Evolutionary conservation across 208 protist species (phyloP), one percentile per base, ranked within the genome.

Genomic region (Acanthamoeba rhysodes): DNA sequence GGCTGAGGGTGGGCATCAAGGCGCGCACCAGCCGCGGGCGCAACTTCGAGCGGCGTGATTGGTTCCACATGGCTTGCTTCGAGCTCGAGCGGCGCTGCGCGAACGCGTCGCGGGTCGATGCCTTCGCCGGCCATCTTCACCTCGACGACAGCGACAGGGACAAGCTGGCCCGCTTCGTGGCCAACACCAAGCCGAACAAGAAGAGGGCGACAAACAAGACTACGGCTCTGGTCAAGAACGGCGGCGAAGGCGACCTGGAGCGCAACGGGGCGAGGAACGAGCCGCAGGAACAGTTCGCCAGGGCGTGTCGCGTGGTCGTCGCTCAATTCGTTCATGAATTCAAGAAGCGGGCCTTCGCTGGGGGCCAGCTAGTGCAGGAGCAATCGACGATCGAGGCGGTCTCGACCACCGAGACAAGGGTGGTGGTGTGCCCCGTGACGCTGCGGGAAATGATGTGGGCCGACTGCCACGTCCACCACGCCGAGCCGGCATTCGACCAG

Each of bases 31-130:
- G 10, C 2, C 50, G 84, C 10, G 55, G 57, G 27, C 29, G 5
- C 29, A n/a, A 68, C n/a, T 76, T 32, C 88, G 62, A 20, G 20
- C 22, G n/a, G 34, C 12, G 88, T 62, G 90, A 88, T n/a, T 94
- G 90, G 90, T 94, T 62, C 29, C 84, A 90, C 84, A 37, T 90
- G 41, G 50, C 84, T 27, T 90, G 84, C 84, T 90, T 90, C 53
- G 50, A 90, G 18, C 37, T 34, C 22, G 84, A 45, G 27, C 84
- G 32, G 20, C 37, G 50, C 50, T 27, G n/a, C 20, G 84, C 29
- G 18, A 16, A 10, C 27, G 32, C 1, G 1, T 50, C 48, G 48
- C 20, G 27, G 20, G 41, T 68, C 29, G 84, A 66, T 2, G 32
- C 45, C 50, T 90, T 90, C 53, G 55, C 12, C 16, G 84, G 84